A percentile compares a stretch with the other conserved stretches of the same genome.
Evolutionary conservation across 192 early-diverging fungal species (phyloP).

Genomic region (Cetraspora pellucida): DNA sequence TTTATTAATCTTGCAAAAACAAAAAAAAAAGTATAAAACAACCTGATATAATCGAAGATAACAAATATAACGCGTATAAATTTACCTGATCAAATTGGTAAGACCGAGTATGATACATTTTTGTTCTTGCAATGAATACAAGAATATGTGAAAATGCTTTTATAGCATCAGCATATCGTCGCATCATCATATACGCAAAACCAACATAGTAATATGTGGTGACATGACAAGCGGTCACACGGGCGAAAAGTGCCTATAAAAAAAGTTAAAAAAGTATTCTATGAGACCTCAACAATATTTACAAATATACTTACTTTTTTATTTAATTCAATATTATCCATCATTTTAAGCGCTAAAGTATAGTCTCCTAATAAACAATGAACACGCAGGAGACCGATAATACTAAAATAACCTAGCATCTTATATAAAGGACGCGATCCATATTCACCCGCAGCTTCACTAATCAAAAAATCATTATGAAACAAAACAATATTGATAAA

Average conservation of each 20-base stretch:
- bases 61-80: background rate
- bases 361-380: conserved; percentile 97
- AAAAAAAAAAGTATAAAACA: background rate
- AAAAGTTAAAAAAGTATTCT: background rate
- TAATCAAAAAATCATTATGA: conserved; percentile 23
- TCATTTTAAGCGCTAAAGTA: conserved; percentile 91
- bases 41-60: background rate
- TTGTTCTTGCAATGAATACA: conserved; percentile 86
- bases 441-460: conserved; percentile 87
- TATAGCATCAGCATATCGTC: conserved; percentile 94
- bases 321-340: conserved; percentile 93
- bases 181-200: conserved; percentile 98
- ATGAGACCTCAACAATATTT: background rate
- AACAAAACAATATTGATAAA: background rate
- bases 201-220: conserved; percentile 98
- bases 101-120: conserved; percentile 91
- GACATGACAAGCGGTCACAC: conserved; percentile 96
- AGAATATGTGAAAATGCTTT: conserved; percentile 89
- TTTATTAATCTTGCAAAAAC: conserved; percentile 65
- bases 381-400: conserved; percentile 89
- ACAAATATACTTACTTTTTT: conserved; percentile 60
- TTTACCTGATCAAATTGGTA: conserved; percentile 86
- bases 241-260: conserved; percentile 80
- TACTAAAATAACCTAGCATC: conserved; percentile 96
- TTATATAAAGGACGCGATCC: conserved; percentile 89